A percentile compares a stretch with the other conserved stretches of the same genome.
These are phyloP conservation scores for Boletus reticulatus DNA, from an alignment of 768 basidiomycete species.

Conservation along the genomic window DNA sequence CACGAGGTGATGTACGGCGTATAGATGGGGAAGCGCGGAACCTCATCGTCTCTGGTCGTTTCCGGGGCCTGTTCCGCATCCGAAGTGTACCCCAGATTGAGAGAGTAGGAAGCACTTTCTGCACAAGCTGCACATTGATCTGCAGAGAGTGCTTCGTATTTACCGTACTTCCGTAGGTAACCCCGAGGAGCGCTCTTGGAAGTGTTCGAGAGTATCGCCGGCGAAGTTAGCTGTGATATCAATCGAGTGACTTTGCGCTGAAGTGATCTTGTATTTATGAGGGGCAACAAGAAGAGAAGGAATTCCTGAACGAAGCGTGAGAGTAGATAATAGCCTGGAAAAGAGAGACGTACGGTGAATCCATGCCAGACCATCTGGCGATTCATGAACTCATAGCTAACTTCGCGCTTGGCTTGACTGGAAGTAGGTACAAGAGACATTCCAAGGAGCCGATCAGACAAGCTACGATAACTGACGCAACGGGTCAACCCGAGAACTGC, in stretches of 20 bases:
- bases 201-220: constrained; percentile 35
- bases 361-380: constrained; percentile 99
- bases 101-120: constrained; percentile 64
- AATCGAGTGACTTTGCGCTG: constrained; percentile 52
- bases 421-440: constrained; percentile 75
- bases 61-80: constrained; percentile 31
- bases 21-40: constrained; percentile 65
- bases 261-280: constrained; percentile 68
- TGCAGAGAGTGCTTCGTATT: constrained; percentile 63
- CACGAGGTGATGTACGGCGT: constrained; percentile 84
- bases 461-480: constrained; percentile 73
- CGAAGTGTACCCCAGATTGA: constrained; percentile 52
- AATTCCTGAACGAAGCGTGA: constrained; percentile 73
- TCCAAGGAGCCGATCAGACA: constrained; percentile 73
- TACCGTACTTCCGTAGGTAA: constrained; percentile 42
- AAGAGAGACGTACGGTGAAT: constrained; percentile 70
- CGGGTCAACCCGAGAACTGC: neutral
- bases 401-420: constrained; percentile 68
- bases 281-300: constrained; percentile 85
- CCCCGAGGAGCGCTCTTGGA: constrained; percentile 10
- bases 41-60: constrained; percentile 27
- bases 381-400: constrained; percentile 99
- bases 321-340: neutral
- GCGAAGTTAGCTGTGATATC: constrained; percentile 20
- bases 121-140: constrained; percentile 91